Conservation (phyloP, 2,329 filamentous ascomycete species). For the Trichoderma atroviride region DNA sequence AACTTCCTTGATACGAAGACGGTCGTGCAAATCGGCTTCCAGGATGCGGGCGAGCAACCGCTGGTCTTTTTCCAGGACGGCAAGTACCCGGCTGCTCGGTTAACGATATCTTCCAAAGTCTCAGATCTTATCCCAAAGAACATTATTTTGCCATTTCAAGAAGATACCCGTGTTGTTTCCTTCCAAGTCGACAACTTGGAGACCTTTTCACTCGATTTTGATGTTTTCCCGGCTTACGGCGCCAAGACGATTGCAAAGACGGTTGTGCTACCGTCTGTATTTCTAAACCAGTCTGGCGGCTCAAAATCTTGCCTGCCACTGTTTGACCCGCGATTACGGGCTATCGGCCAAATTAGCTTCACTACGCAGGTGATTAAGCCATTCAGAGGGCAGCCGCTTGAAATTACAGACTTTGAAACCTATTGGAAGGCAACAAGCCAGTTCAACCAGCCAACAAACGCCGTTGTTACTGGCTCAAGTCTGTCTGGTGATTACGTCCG, state of each 20-base stretch:
- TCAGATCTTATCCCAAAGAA: slow-evolving; percentile 97
- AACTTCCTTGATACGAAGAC: slow-evolving; percentile 99
- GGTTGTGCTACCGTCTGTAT: slow-evolving; percentile 85
- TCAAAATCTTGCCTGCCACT: slow-evolving; percentile 83
- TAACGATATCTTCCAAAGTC: slow-evolving; percentile 95
- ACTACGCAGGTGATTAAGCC: slow-evolving; percentile 96
- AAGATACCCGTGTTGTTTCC: slow-evolving; percentile 89
- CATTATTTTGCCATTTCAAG: slow-evolving; percentile 91
- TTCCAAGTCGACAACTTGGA: slow-evolving; percentile 96
- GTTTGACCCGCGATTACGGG: slow-evolving; percentile 86
- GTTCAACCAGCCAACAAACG: slow-evolving; percentile 76
- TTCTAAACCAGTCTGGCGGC: slow-evolving; percentile 73
- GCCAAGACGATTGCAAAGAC: slow-evolving; percentile 97
- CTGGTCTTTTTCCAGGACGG: slow-evolving; percentile 96
- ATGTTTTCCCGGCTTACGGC: slow-evolving; percentile 96
- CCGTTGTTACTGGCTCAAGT: slow-evolving; percentile 92
- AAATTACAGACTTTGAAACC: slow-evolving; percentile 97
- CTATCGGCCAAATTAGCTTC: slow-evolving; percentile 93
- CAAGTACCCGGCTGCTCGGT: slow-evolving; percentile 90
- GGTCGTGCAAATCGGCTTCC: slow-evolving; percentile 90
- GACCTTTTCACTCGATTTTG: slow-evolving; percentile 92
- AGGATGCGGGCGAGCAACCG: slow-evolving; percentile 72
- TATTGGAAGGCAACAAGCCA: slow-evolving; percentile 99
- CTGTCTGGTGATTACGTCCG: slow-evolving; percentile 93
- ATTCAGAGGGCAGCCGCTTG: slow-evolving; percentile 86